phyloP scores from a whole-genome alignment of 202 grass and related monocot genomes.

The Brachypodium distachyon region DNA sequence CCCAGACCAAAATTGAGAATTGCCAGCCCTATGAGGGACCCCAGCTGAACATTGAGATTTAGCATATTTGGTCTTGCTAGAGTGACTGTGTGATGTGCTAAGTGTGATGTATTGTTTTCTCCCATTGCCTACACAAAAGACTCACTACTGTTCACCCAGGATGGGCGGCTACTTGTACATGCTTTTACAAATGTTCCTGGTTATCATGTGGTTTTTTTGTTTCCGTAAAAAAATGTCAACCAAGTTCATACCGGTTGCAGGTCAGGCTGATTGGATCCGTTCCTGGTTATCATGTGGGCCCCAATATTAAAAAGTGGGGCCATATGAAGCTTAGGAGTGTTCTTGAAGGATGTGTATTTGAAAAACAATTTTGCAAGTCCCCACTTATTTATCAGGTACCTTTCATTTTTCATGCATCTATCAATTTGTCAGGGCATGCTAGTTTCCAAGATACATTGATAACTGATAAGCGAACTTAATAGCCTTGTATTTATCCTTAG shows the following conservation, averaged over 20 bases:
- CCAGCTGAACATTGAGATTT: no score
- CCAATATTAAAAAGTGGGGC: slow-evolving; percentile 83
- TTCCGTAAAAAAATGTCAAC: not conserved
- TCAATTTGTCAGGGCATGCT: slow-evolving; percentile 6
- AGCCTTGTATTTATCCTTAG: not conserved
- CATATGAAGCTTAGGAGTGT: slow-evolving; percentile 91
- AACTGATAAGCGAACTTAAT: slow-evolving; percentile 18
- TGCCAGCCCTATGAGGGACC: no score
- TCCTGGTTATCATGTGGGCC: slow-evolving; percentile 79
- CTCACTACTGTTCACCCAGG: not conserved
- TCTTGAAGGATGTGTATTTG: slow-evolving; percentile 63
- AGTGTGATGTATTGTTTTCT: not conserved
- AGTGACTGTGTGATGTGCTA: not conserved
- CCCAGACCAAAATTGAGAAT: no score
- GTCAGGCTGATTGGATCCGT: slow-evolving; percentile 91
- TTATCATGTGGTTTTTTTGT: no score
- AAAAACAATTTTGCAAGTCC: slow-evolving; percentile 83
- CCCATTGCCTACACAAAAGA: not conserved
- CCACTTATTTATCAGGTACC: slow-evolving; percentile 86
- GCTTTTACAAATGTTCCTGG: no score
- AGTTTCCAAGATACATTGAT: not conserved
- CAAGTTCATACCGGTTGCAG: slow-evolving; percentile 29
- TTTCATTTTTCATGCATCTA: slow-evolving; percentile 2
- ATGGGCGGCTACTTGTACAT: no score
- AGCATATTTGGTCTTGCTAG: no score